Conservation (phyloP, 768 basidiomycete species). For the Gloeopeniophorella convolvens region DNA sequence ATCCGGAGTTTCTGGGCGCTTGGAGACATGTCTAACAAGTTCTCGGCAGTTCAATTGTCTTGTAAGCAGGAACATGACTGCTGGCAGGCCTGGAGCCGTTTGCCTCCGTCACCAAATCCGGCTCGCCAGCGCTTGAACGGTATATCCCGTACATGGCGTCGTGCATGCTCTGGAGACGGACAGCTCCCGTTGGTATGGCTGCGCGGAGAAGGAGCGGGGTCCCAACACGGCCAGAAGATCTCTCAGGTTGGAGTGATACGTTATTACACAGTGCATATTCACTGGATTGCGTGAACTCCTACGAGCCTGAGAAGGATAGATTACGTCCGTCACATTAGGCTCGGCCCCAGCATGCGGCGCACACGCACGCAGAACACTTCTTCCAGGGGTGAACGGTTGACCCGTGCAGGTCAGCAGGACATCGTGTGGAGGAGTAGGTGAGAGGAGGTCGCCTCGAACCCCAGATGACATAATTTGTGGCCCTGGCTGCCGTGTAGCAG, state of each 20-base stretch:
- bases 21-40: too few species aligned
- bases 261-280: slow-evolving; percentile 17
- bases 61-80: not conserved
- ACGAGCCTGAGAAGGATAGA: slow-evolving; percentile 9
- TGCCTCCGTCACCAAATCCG: slow-evolving; percentile 16
- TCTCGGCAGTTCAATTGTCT: not conserved
- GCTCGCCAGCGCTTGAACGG: too few species aligned
- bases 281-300: slow-evolving; percentile 6
- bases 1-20: slow-evolving; percentile 8
- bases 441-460: not conserved
- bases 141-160: too few species aligned
- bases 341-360: not conserved
- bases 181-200: not conserved
- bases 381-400: not conserved
- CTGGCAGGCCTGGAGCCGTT: not conserved
- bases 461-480: slow-evolving; percentile 16
- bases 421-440: not conserved
- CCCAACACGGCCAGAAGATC: slow-evolving; percentile 7
- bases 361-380: slow-evolving; percentile 3
- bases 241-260: slow-evolving; percentile 1
- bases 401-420: slow-evolving; percentile 4
- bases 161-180: not conserved
- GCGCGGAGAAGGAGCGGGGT: slow-evolving; percentile 12
- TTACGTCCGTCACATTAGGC: slow-evolving; percentile 12
- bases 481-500: not conserved